phyloP scores from a whole-genome alignment of 2,329 filamentous ascomycete species.

The Magnaporthiopsis incrustans region DNA sequence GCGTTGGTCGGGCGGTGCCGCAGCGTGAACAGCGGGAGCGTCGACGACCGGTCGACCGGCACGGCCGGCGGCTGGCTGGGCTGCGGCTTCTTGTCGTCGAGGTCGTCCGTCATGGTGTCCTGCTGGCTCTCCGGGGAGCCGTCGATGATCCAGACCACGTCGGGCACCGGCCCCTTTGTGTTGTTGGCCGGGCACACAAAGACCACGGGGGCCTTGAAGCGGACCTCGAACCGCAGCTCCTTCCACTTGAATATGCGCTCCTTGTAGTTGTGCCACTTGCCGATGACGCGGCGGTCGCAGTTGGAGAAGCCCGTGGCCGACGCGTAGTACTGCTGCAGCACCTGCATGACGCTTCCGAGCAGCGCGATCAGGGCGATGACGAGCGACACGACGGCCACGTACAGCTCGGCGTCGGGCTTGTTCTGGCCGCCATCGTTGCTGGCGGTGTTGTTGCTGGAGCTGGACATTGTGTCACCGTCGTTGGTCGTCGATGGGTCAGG shows the following conservation, averaged over 20 bases:
- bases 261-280: slow-evolving; percentile 34
- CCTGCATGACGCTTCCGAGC: slow-evolving; percentile 35
- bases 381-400: slow-evolving; percentile 35
- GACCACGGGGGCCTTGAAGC: slow-evolving; percentile 41
- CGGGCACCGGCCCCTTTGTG: slow-evolving; percentile 22
- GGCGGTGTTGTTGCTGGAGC: too few species aligned
- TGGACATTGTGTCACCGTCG: background rate
- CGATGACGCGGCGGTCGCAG: slow-evolving; percentile 40
- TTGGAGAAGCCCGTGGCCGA: slow-evolving; percentile 41
- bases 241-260: slow-evolving; percentile 30
- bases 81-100: background rate
- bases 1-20: background rate
- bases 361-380: slow-evolving; percentile 39
- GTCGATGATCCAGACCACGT: slow-evolving; percentile 27
- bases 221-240: slow-evolving; percentile 41
- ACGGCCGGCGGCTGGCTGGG: background rate
- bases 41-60: background rate
- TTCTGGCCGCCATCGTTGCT: background rate
- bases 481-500: too few species aligned
- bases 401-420: slow-evolving; percentile 3
- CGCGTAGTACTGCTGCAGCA: slow-evolving; percentile 41
- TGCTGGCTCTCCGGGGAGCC: slow-evolving; percentile 26
- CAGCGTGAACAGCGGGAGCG: slow-evolving; percentile 5
- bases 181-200: slow-evolving; percentile 39
- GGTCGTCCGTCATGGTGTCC: background rate